Evolutionary conservation across 257 asterid species (phyloP), one percentile per base, ranked within the genome.

Genomic region (Anisodus tanguticus): DNA sequence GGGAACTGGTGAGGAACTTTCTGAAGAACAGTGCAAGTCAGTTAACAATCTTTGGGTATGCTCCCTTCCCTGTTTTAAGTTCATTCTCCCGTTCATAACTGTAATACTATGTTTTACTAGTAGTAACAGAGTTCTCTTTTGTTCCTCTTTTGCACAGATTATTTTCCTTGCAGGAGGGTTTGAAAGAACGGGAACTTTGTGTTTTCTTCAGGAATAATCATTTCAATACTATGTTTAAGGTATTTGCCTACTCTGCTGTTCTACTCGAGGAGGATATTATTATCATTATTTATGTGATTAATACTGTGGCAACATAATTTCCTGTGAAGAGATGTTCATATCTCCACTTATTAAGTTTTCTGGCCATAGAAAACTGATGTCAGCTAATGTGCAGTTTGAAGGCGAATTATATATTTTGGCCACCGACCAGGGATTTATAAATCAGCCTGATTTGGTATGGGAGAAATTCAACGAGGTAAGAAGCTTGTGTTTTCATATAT

Each of bases 141-240:
- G 49, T 80, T 85, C 83, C 84, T 45, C 81, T 51, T 49, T 6
- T 51, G 16, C 49, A 89, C 97, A 97, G 98, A 83, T 91, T 97
- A 47, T 94, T 94, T 90, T 90, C 94, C 93, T 94, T 97, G 88
- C 95, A 85, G 91, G 97, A 94, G 59, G 91, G 92, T 83, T 91
- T 95, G 86, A 97, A 93, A 91, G 99, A 97, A 87, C 92, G 97
- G 2, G 99, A 95, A 89, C 90, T 97, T 68, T 95, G 97, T 79
- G 98, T 97, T 72, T 93, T 97, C 76, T 97, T 97, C 94, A 92
- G 99, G 84, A 97, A 97, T 90, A 97, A 97, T 86, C 99, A 95
- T 90, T 97, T 97, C 94, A 97, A 95, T 86, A 94, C 98, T 63
- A 95, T 97, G 99, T 95, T 95, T 88, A 97, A 97, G 98, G 98